Evolutionary conservation across 192 early-diverging fungal species (phyloP), one percentile per base, ranked within the genome.

Genomic region (Phlyctochytrium planicorne): DNA sequence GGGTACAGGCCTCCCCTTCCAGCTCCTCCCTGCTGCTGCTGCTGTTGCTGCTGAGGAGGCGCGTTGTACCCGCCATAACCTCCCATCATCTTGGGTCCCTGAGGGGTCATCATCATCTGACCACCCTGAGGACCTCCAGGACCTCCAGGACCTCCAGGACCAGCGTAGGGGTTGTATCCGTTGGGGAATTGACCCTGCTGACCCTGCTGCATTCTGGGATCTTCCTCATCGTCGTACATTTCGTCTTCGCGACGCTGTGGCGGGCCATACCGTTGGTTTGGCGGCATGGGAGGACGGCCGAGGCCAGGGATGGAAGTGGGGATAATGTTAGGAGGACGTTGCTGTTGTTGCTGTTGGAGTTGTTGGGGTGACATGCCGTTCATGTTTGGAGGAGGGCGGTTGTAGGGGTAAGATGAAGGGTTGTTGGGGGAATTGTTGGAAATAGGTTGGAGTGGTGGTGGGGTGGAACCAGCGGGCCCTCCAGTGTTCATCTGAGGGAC

Each of bases 141-240:
- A 14, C 40, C 40, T 6, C 20, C 6, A 6, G 10, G 10, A 14
- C 40, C 40, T 20, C 6, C 20, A 6, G 20, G 6, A 20, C 40
- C 40, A 20, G 40, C 40, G 20, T 6, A 20, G 10, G 40, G 40
- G n/a, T n/a, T n/a, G n/a, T n/a, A n/a, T n/a, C n/a, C n/a, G n/a
- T n/a, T n/a, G n/a, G n/a, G n/a, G n/a, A n/a, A n/a, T n/a, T n/a
- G n/a, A n/a, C 40, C 40, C 27, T 57, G 55, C 27, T 57, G 55
- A 6, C 27, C 20, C n/a, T 50, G 40, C 55, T 57, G 55, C 55
- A 57, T 25, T 4, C 55, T 10, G 20, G 55, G 55, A 29, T 57
- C 55, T 4, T 57, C 55, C 55, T 57, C 55, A 25, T 57, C 55
- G 55, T 57, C 55, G 55, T 57, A 57, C 6, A 14, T 29, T 6